phyloP scores from a whole-genome alignment of 768 basidiomycete genomes.

The Leccinum fibrillosum region DNA sequence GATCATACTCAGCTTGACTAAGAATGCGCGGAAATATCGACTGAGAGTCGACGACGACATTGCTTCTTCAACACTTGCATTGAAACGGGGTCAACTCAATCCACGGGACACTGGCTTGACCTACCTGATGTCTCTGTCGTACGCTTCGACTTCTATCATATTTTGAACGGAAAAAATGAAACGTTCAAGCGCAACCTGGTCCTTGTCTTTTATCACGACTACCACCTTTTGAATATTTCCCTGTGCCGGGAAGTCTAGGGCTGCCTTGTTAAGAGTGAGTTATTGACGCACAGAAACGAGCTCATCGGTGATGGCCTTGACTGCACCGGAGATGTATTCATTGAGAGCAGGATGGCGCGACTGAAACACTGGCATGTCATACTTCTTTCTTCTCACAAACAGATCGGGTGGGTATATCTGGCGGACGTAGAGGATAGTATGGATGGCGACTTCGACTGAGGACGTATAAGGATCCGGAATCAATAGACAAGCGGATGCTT shows the following conservation, averaged over 20 bases:
- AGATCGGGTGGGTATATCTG: conserved; percentile 87
- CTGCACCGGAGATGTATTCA: conserved; percentile 85
- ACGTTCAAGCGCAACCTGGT: conserved; percentile 81
- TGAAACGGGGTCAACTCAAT: conserved; percentile 1
- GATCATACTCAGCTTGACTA: conserved; percentile 77
- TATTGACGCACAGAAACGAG: conserved; percentile 50
- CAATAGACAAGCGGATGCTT: not conserved
- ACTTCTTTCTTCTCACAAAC: conserved; percentile 85
- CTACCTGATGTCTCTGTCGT: conserved; percentile 69
- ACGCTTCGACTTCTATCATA: conserved; percentile 69
- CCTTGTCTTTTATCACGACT: conserved; percentile 79
- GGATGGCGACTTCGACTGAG: conserved; percentile 90
- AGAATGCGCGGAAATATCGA: conserved; percentile 79
- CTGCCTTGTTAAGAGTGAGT: not conserved
- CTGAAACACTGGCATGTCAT: conserved; percentile 88
- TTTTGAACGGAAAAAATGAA: conserved; percentile 86
- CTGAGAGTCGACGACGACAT: conserved; percentile 61
- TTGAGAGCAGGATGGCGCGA: conserved; percentile 88
- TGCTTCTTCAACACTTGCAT: conserved; percentile 63
- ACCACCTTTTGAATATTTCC: conserved; percentile 78
- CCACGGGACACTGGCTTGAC: not conserved
- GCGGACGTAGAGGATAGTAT: conserved; percentile 87
- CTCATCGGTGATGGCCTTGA: conserved; percentile 80
- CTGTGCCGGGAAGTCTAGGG: conserved; percentile 35
- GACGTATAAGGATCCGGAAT: conserved; percentile 5